phyloP scores from a whole-genome alignment of 192 early-diverging fungal species.

The Chytriomyces hyalinus region DNA sequence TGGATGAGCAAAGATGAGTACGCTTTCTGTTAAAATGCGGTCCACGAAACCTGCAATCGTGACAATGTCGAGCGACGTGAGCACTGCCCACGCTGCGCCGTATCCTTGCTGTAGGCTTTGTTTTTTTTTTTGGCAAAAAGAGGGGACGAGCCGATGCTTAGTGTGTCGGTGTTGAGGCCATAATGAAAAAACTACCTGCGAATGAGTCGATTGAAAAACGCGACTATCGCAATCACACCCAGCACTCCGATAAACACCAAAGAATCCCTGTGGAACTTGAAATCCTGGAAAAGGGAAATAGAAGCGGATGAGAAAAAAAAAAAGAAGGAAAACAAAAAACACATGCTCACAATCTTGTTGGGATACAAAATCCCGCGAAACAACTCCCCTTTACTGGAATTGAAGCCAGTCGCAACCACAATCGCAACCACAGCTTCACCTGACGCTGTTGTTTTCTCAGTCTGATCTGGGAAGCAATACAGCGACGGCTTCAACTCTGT shows the following conservation, averaged over 20 bases:
- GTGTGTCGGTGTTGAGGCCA: background rate
- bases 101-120: constrained; percentile 25
- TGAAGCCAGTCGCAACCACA: constrained; percentile 53
- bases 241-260: constrained; percentile 47
- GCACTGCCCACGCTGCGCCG: constrained; percentile 22
- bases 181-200: constrained; percentile 29
- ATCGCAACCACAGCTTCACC: constrained; percentile 37
- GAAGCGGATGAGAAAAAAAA: too few relatives aligned
- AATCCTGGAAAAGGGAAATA: constrained; percentile 35
- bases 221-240: constrained; percentile 44
- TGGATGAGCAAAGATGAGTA: background rate
- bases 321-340: constrained; percentile 5
- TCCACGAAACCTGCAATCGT: constrained; percentile 48
- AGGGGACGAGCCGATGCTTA: background rate
- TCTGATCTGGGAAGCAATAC: constrained; percentile 20
- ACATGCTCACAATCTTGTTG: constrained; percentile 26
- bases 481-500: constrained; percentile 30
- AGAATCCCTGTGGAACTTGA: constrained; percentile 56
- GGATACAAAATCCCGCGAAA: constrained; percentile 55
- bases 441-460: constrained; percentile 9
- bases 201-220: constrained; percentile 44
- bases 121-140: background rate
- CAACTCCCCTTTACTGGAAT: constrained; percentile 51
- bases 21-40: background rate
- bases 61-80: constrained; percentile 52